Evolutionary conservation across 2,329 filamentous ascomycete species (phyloP), one percentile per base, ranked within the genome.

Genomic region (Fusarium sp.): DNA sequence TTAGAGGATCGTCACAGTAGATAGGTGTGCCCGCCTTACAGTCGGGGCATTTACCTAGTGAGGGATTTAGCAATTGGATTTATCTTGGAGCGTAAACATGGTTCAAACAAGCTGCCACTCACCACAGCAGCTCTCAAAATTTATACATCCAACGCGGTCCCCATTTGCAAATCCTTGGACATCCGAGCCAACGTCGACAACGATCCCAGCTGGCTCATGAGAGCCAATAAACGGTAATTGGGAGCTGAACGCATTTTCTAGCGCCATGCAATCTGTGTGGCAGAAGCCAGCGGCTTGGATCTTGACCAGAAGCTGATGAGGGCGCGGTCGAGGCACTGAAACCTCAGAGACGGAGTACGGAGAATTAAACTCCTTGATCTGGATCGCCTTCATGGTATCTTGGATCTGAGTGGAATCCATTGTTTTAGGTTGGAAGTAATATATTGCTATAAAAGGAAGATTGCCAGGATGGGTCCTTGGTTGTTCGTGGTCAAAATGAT

Each of bases 101-200:
- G 1, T 2, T 0, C 2, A 12, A 2, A 0, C n/a, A n/a, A 0
- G 15, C 1, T 37, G 10, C 34, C 10, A 37, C 50, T 3, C 31
- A 52, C 56, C 50, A 8, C 40, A 66, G 3, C 46, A 66, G 39
- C 51, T 52, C 2, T 66, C 64, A 39, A 66, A 66, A 27, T 66
- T 62, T 6, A 66, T 43, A 13, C 62, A 62, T 6, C 50, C 56
- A 3, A 66, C 64, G 0, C 62, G 50, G 11, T 66, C 62, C 7
- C 56, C 50, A 0, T 15, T 2, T 1, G 12, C 1, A 3, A 66
- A 53, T 0, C 15, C 62, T 6, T 31, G 2, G 0, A n/a, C 50
- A 2, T 48, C 16, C 6, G 51, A 53, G 3, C 64, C 30, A 12
- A 66, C 40, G 9, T 57, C 43, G 1, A 31, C 40, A 2, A 66